Conservation (phyloP, 2,329 filamentous ascomycete species). For the Akanthomyces dipterigenus region DNA sequence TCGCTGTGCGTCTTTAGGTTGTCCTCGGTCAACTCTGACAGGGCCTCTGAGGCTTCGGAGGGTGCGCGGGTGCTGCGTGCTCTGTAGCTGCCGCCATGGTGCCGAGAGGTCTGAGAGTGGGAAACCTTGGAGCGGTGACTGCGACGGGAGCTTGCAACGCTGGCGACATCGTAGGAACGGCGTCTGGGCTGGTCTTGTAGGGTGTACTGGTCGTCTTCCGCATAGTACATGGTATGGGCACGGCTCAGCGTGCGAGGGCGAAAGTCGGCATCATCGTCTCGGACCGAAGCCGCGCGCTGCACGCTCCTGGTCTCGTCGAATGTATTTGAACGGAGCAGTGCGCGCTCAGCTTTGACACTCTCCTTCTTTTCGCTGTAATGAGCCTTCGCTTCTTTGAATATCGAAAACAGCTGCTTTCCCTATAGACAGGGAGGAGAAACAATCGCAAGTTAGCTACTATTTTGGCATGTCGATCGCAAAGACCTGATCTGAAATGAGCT, state of each 20-base stretch:
- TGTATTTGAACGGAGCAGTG: constrained; percentile 56
- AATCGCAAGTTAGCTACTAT: constrained; percentile 2
- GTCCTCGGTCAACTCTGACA: constrained; percentile 45
- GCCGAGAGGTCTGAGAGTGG: constrained; percentile 17
- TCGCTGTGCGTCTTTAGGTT: constrained; percentile 50
- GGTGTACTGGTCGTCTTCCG: constrained; percentile 28
- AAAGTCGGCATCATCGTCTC: constrained; percentile 27
- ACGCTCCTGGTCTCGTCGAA: constrained; percentile 31
- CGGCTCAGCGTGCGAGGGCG: not conserved
- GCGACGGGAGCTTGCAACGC: constrained; percentile 36
- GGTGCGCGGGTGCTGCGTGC: constrained; percentile 19
- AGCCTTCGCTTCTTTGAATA: constrained; percentile 87
- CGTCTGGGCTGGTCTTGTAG: constrained; percentile 14
- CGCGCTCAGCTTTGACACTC: constrained; percentile 61
- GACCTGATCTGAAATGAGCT: not conserved
- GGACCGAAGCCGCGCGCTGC: constrained; percentile 20
- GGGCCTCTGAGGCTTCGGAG: constrained; percentile 13
- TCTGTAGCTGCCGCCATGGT: constrained; percentile 20
- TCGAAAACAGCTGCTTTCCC: constrained; percentile 83
- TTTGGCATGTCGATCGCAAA: constrained; percentile 1
- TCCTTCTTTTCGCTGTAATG: constrained; percentile 86
- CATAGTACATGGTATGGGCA: constrained; percentile 13
- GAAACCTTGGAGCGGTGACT: constrained; percentile 24
- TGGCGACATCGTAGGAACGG: constrained; percentile 21
- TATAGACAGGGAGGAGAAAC: constrained; percentile 27